Evolutionary conservation across 441 rosid species (phyloP), one percentile per base, ranked within the genome.

Genomic region (Erodium texanum): DNA sequence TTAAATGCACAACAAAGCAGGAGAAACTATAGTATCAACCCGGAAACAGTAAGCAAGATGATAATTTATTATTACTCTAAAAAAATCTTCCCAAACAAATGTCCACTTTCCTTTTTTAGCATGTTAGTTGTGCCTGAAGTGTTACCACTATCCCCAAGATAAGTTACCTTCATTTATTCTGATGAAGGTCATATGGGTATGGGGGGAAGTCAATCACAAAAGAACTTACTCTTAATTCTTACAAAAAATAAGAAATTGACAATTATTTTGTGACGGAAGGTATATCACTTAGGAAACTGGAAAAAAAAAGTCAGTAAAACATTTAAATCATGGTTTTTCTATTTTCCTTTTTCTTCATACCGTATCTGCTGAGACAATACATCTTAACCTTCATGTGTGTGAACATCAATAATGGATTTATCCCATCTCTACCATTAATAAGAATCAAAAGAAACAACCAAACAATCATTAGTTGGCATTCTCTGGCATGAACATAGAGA

Each of bases 1-100:
- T n/a, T 50, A n/a, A 50, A 59, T 59, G 29, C 32, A 59, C 64
- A 59, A 59, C 27, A 7, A 59, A 11, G 64, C 64, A 59, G 23
- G 64, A 22, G 32, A 59, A 24, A 24, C 64, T 22, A 59, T 50
- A 50, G 64, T 12, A 59, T 59, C 12, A 19, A 54, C 23, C 6
- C 18, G 29, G 64, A 24, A 59, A 59, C 29, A 23, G 64, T 23
- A 24, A 62, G 43, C 66, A 32, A 24, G 10, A 16, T 32, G 22
- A 32, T 24, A 27, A 8, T n/a, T 32, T 63, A 29, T 3, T 63
- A 32, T 62, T 14, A 12, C 45, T 38, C 45, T 9, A 38, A 38
- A 38, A 38, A 8, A 10, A 8, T 38, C 45, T 38, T 38, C 45
- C 45, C 9, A 38, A 38, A 11, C 14, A 11, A 38, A 6, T 38